Evolutionary conservation across 768 basidiomycete genomes (phyloP), one percentile per base, ranked within the genome.

Genomic region (Phaeolepiota aurea): DNA sequence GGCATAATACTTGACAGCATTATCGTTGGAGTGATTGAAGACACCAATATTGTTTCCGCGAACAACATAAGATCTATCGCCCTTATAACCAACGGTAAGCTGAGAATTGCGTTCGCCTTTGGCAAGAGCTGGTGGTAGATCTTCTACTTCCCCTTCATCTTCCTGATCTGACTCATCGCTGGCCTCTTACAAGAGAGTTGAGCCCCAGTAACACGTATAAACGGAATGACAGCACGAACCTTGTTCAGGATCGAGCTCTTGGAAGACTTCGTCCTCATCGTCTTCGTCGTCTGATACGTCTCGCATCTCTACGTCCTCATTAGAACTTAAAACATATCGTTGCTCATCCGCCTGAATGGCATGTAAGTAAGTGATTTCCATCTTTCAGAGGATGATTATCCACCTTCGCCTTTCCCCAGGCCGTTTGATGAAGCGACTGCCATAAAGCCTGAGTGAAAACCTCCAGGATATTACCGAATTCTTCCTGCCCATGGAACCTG

Each of bases 41-140:
- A 92, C 87, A 12, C 90, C 90, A 39, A 96, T 92, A 54, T 83
- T 88, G 61, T 79, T 85, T 30, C 92, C 93, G 33, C 92, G 81
- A 23, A 90, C 82, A 43, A 97, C 92, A 53, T 89, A 96, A 9
- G 92, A 90, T 20, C 93, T 74, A 52, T 96, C 92, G 44, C 91
- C 88, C 63, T 89, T 91, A 71, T 96, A 93, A 9, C 94, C 94
- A 30, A 98, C 82, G 3, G 87, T 88, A 25, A 98, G 73, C 47
- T 90, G 87, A 3, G 87, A 86, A 59, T 98, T 98, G 45, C 72
- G 72, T 20, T 81, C 82, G 19, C 82, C 82, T 30, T 71, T 66
- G 12, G 63, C 48, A 33, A 68, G 62, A 7, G 61, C 48, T 32
- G 65, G 54, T 10, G 64, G 58, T 32, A 54, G 57, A 36, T 56